Evolutionary conservation across 805 yeast species (phyloP).

Genomic region (Yarrowia porcina): DNA sequence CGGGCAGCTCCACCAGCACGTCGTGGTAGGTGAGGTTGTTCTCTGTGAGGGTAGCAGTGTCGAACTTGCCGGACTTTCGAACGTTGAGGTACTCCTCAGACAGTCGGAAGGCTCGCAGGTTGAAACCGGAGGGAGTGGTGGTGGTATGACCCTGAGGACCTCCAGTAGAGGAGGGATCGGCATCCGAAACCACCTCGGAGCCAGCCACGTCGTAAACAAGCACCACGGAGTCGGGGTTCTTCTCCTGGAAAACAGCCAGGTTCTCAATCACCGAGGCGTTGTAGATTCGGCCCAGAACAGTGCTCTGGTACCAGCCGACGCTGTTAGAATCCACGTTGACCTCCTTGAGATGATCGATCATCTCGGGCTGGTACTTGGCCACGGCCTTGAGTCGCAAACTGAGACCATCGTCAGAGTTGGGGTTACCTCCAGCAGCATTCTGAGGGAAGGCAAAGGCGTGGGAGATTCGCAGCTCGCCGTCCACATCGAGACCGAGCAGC

Average conservation of each 20-base stretch:
- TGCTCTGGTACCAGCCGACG: constrained; percentile 78
- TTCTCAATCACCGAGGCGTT: constrained; percentile 62
- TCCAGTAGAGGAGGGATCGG: neutral
- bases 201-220: constrained; percentile 57
- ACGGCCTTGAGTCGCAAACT: constrained; percentile 63
- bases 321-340: constrained; percentile 66
- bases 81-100: constrained; percentile 58
- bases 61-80: constrained; percentile 53
- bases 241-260: constrained; percentile 60
- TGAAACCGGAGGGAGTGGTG: constrained; percentile 55
- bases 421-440: constrained; percentile 31
- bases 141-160: constrained; percentile 41
- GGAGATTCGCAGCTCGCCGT: constrained; percentile 48
- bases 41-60: constrained; percentile 58
- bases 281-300: constrained; percentile 66
- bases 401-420: constrained; percentile 57
- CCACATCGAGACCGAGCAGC: constrained; percentile 68
- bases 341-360: constrained; percentile 57
- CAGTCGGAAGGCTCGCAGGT: constrained; percentile 66
- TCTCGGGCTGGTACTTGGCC: constrained; percentile 62
- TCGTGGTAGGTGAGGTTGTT: constrained; percentile 60
- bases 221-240: constrained; percentile 52
- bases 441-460: constrained; percentile 67
- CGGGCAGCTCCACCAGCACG: constrained; percentile 68
- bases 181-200: neutral